Evolutionary conservation across 2,329 filamentous ascomycete species (phyloP).

Genomic region (Fonsecaea monophora): DNA sequence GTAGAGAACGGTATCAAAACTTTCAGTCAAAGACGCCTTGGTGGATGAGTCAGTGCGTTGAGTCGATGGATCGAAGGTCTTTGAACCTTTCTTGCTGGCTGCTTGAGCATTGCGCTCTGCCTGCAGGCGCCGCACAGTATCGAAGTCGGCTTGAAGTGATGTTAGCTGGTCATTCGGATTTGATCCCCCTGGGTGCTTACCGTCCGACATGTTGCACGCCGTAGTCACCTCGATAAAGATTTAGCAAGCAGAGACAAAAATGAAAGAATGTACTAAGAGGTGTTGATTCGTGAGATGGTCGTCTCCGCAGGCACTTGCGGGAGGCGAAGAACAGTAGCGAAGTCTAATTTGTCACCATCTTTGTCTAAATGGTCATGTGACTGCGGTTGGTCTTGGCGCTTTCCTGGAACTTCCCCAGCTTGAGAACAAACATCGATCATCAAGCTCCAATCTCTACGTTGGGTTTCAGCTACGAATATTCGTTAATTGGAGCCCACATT

Average conservation of each 20-base stretch:
- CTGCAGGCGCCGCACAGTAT: conserved; percentile 84
- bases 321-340: neutral
- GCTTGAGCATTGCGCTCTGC: conserved; percentile 87
- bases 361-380: neutral
- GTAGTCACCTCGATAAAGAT: conserved; percentile 14
- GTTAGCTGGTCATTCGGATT: conserved; percentile 55
- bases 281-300: neutral
- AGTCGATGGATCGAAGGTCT: conserved; percentile 76
- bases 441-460: neutral
- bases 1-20: conserved; percentile 86
- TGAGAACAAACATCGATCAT: neutral
- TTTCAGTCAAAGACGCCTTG: conserved; percentile 88
- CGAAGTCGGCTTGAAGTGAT: conserved; percentile 97
- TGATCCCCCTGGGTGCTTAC: conserved; percentile 16
- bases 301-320: neutral
- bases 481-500: neutral
- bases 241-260: conserved; percentile 1
- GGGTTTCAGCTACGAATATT: neutral
- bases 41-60: conserved; percentile 84
- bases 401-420: neutral
- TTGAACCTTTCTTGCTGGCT: conserved; percentile 79
- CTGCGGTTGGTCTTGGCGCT: neutral
- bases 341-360: conserved; percentile 2
- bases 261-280: neutral
- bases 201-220: conserved; percentile 33